Evolutionary conservation across 495 filamentous ascomycete species (phyloP), one percentile per base, ranked within the genome.

Genomic region (Annulohypoxylon bovei): DNA sequence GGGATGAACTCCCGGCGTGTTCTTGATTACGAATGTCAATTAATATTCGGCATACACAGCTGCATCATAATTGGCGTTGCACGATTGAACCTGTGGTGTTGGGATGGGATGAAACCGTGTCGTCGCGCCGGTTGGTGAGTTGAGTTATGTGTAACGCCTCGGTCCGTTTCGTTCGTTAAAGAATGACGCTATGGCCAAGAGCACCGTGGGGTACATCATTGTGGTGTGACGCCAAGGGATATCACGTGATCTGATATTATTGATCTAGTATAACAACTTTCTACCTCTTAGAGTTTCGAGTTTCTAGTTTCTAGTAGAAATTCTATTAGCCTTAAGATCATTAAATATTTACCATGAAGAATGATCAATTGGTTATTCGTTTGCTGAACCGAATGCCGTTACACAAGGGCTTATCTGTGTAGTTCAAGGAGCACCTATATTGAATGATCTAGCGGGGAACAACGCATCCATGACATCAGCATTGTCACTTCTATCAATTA

Each of bases 381-480:
- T 42, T 42, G 6, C 4, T 4, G 20, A 20, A 4, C 32, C 39
- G 39, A 20, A 3, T 42, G 16, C 39, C 39, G 16, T 42, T 42
- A 42, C 39, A n/a, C 3, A 56, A 60, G 33, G 6, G 8, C 39
- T 42, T 42, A n/a, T 16, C n/a, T 6, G 20, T 5, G 39, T 20
- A 18, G 39, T 42, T 20, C 39, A 42, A 42, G 39, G 8, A 42
- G n/a, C n/a, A 42, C 8, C 39, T 42, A 18, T 16, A n/a, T n/a
- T 44, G 33, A 53, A 47, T 40, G 16, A 61, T 57, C 28, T 57
- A 37, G 68, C 62, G 50, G 62, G 57, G 62, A 49, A 27, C 56
- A 44, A 71, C 56, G 62, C 23, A 62, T 16, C 39, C 42, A 67
- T 71, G 68, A 71, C 68, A 71, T 71, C 68, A 71, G 37, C 40